Conservation (phyloP, 2,329 filamentous ascomycete genomes). For the Aspergillus fijiensis region DNA sequence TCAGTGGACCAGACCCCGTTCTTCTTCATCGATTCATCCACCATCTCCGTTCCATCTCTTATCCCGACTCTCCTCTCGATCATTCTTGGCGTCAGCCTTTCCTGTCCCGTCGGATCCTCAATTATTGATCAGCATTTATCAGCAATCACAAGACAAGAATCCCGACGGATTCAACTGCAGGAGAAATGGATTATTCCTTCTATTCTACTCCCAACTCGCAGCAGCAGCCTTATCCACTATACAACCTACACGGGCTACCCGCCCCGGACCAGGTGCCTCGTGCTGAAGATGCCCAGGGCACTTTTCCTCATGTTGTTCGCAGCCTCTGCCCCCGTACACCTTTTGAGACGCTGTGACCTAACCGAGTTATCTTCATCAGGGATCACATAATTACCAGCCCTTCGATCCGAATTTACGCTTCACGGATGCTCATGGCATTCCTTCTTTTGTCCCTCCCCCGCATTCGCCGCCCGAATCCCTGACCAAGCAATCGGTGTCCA, state of each 20-base stretch:
- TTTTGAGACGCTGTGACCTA: background rate
- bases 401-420: constrained; percentile 43
- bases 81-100: background rate
- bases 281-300: constrained; percentile 49
- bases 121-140: background rate
- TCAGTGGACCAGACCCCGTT: too few species aligned
- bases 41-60: background rate
- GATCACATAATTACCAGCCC: constrained; percentile 32
- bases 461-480: constrained; percentile 39
- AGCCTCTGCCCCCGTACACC: background rate
- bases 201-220: constrained; percentile 7
- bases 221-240: constrained; percentile 11
- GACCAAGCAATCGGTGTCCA: constrained; percentile 34
- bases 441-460: constrained; percentile 33
- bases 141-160: background rate
- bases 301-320: constrained; percentile 34
- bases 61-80: background rate
- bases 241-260: constrained; percentile 13
- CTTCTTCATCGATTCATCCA: background rate
- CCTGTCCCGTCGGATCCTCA: background rate
- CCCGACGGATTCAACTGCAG: background rate
- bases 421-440: constrained; percentile 25
- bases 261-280: constrained; percentile 33
- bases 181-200: constrained; percentile 17
- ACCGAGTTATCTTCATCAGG: constrained; percentile 14